phyloP scores from a whole-genome alignment of 768 basidiomycete species.

The Lanmaoa rubissima region DNA sequence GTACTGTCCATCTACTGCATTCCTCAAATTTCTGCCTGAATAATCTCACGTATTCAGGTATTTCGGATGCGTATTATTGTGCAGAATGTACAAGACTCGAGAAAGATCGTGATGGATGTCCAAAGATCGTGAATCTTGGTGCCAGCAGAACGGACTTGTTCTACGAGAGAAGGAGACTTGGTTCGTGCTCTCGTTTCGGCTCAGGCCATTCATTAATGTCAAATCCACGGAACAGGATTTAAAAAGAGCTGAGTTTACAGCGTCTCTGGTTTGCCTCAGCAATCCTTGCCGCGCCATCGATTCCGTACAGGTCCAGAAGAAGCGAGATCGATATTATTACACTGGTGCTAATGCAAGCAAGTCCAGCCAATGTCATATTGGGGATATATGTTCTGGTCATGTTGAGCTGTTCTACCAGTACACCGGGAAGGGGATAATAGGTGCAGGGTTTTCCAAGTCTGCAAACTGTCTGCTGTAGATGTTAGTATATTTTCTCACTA shows the following conservation, averaged over 20 bases:
- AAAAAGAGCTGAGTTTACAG: conserved; percentile 31
- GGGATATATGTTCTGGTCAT: conserved; percentile 2
- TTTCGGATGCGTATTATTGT: conserved; percentile 99
- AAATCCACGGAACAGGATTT: conserved; percentile 20
- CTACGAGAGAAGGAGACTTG: conserved; percentile 85
- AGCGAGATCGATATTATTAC: not conserved
- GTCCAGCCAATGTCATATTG: not conserved
- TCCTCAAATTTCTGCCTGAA: not conserved
- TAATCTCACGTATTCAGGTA: conserved; percentile 51
- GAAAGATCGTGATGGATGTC: conserved; percentile 97
- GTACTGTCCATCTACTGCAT: conserved; percentile 41
- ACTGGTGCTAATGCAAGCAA: conserved; percentile 3
- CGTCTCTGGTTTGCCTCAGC: not conserved
- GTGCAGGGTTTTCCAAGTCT: conserved; percentile 58
- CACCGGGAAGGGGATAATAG: conserved; percentile 61
- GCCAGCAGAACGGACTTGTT: conserved; percentile 90
- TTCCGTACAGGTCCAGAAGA: not conserved
- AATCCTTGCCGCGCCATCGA: not conserved
- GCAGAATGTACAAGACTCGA: conserved; percentile 96
- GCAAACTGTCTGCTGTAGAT: conserved; percentile 44
- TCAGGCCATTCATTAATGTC: not conserved
- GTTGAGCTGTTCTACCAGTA: conserved; percentile 40
- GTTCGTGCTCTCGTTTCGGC: conserved; percentile 38
- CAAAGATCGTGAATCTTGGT: conserved; percentile 97
- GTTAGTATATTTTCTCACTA: conserved; percentile 7